Conservation (phyloP, 2,329 filamentous ascomycete genomes). For the Sporothrix phasma region DNA sequence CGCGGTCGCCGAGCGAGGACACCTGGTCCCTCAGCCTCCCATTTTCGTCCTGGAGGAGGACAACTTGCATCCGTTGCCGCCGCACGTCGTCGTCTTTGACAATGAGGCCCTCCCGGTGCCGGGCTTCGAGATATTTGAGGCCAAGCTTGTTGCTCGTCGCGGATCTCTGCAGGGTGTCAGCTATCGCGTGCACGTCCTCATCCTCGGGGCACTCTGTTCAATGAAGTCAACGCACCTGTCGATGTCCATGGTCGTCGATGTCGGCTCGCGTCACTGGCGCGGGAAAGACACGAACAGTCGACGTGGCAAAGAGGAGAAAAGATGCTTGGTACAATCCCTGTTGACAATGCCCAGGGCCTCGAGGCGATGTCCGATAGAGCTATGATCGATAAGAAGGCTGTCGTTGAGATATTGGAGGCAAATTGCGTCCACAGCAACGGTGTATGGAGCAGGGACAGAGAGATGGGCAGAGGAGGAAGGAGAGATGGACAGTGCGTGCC, state of each 20-base stretch:
- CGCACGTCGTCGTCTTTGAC: slow-evolving; percentile 67
- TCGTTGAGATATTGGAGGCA: background rate
- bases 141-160: slow-evolving; percentile 50
- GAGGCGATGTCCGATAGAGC: background rate
- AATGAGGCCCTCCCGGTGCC: slow-evolving; percentile 56
- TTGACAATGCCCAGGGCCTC: background rate
- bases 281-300: background rate
- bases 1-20: slow-evolving; percentile 47
- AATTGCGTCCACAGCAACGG: background rate
- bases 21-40: slow-evolving; percentile 56
- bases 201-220: too few relatives aligned
- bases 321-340: background rate
- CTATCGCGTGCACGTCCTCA: background rate
- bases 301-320: background rate
- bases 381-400: slow-evolving; percentile 3
- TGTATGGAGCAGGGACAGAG: background rate
- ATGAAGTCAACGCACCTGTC: background rate
- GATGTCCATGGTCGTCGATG: slow-evolving; percentile 9
- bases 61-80: slow-evolving; percentile 55
- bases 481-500: background rate
- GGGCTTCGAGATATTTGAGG: slow-evolving; percentile 55
- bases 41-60: slow-evolving; percentile 68
- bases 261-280: background rate
- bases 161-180: slow-evolving; percentile 29
- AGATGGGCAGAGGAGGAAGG: background rate